Evolutionary conservation across 2,329 filamentous ascomycete genomes (phyloP).

Genomic region (Bipolaris gigantea): DNA sequence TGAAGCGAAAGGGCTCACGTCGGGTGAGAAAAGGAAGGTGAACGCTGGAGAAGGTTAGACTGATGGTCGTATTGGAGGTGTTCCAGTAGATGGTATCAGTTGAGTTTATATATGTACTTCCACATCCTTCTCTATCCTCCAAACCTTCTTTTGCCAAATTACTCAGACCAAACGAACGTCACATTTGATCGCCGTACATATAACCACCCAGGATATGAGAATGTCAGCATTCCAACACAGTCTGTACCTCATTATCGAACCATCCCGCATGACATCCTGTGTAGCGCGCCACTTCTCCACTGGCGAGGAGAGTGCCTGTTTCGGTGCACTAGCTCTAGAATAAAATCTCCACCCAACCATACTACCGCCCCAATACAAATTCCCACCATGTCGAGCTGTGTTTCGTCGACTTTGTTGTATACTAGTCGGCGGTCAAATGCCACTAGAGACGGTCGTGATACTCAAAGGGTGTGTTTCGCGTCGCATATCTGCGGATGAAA

Average conservation of each 20-base stretch:
- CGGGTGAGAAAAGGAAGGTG: neutral
- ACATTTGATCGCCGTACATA: neutral
- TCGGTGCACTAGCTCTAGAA: neutral
- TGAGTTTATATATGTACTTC: neutral
- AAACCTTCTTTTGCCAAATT: neutral
- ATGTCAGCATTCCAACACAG: constrained; percentile 5
- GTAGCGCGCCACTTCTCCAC: neutral
- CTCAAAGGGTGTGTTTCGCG: constrained; percentile 8
- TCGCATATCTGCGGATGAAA: constrained; percentile 7
- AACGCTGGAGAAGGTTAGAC: neutral
- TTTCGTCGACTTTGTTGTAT: neutral
- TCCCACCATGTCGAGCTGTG: neutral
- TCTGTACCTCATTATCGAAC: neutral
- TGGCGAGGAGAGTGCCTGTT: neutral
- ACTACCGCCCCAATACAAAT: neutral
- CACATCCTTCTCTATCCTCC: neutral
- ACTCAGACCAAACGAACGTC: neutral
- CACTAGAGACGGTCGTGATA: constrained; percentile 9
- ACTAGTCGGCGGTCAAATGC: neutral
- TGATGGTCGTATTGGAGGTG: neutral
- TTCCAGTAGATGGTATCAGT: neutral
- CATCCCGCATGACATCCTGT: neutral
- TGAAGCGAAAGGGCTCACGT: neutral
- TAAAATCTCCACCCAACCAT: neutral
- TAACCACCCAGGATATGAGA: neutral